Evolutionary conservation across 352 stramenopile species (phyloP), one percentile per base, ranked within the genome.

Genomic region (Pythium utonaiense): DNA sequence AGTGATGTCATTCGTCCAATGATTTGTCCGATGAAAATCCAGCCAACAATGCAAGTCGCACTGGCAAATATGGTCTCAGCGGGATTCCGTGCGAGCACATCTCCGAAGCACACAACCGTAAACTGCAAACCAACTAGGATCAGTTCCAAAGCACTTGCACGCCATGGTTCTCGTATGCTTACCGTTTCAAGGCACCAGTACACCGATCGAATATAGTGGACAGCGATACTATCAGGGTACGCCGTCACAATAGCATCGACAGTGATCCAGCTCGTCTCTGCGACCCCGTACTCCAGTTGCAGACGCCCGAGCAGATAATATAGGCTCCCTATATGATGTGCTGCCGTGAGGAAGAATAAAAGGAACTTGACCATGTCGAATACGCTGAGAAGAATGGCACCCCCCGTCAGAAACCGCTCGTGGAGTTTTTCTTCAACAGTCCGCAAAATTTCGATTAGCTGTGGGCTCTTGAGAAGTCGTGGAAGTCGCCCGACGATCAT

Each of bases 101-200:
- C 81, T 1, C 81, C 81, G 42, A 91, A 91, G 53, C 81, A 91
- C 38, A 85, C 81, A 19, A 89, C 81, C 8, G 81, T 91, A 45
- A 91, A 91, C 81, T 88, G 24, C 19, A 62, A 25, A 25, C 5
- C n/a, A 38, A n/a, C n/a, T n/a, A n/a, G n/a, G n/a, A n/a, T n/a
- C n/a, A n/a, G n/a, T n/a, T n/a, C n/a, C n/a, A n/a, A n/a, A n/a
- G n/a, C n/a, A n/a, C n/a, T n/a, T n/a, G n/a, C 38, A 41, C 7
- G 3, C 16, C 5, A 17, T 24, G 49, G 22, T 8, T 21, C 49
- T 5, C 28, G 3, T 4, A 6, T 3, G 76, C 75, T 51, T 72
- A 90, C 80, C 50, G 81, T 77, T 0, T 75, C 86, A 13, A 91
- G 68, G 31, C 74, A 89, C 81, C 81, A 91, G 24, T 91, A 91